Percentiles rank a stretch among this genome's conserved stretches.
These are phyloP conservation scores for Tetrapisispora taiwanensis DNA, from an alignment of 805 yeast genomes.

Conservation along the genomic window DNA sequence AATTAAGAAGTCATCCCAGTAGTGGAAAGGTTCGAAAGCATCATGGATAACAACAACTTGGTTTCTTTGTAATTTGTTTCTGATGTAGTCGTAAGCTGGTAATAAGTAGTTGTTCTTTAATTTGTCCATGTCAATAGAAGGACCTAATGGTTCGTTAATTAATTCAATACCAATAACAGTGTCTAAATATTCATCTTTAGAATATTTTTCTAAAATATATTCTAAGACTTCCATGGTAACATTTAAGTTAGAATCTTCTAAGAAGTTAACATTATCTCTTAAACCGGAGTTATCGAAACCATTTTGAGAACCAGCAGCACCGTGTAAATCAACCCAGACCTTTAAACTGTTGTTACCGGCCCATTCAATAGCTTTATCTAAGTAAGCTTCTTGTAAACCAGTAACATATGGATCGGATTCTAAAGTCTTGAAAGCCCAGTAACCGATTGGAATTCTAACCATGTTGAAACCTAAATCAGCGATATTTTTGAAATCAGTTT, in stretches of 20 bases:
- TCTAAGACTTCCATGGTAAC: conserved; percentile 48
- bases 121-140: conserved; percentile 47
- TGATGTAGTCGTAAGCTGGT: conserved; percentile 54
- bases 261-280: conserved; percentile 52
- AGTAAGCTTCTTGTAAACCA: conserved; percentile 57
- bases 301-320: conserved; percentile 94
- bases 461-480: conserved; percentile 59
- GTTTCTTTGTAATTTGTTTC: conserved; percentile 40
- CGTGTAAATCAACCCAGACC: conserved; percentile 90
- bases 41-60: conserved; percentile 69
- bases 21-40: conserved; percentile 54
- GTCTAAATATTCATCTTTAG: conserved; percentile 48
- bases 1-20: conserved; percentile 52
- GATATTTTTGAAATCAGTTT: conserved; percentile 56
- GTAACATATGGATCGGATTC: conserved; percentile 71
- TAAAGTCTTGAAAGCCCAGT: conserved; percentile 73
- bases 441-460: conserved; percentile 87
- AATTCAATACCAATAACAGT: conserved; percentile 77
- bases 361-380: conserved; percentile 76
- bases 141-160: conserved; percentile 83
- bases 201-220: conserved; percentile 53
- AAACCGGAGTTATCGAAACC: conserved; percentile 92
- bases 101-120: conserved; percentile 46
- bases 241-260: conserved; percentile 39
- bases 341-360: conserved; percentile 48